phyloP scores from a whole-genome alignment of 2,329 filamentous ascomycete species.

The Neurospora sp. region DNA sequence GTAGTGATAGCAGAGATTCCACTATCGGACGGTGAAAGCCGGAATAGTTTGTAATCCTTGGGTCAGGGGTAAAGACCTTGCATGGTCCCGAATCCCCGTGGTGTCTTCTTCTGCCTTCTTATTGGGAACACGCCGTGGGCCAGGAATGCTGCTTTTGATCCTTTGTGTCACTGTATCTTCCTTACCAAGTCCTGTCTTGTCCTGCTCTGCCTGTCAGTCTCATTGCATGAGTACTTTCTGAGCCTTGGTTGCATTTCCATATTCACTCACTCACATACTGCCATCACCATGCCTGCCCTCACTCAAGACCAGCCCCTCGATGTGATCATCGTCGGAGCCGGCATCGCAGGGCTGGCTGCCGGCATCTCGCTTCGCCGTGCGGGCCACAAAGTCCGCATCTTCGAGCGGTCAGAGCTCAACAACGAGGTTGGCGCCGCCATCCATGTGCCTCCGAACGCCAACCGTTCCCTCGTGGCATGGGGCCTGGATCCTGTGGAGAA shows the following conservation, averaged over 20 bases:
- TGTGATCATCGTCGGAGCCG: conserved; percentile 26
- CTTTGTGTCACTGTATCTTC: not conserved
- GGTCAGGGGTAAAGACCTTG: not conserved
- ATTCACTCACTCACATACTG: not conserved
- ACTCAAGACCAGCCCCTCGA: conserved; percentile 11
- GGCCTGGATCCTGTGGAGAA: conserved; percentile 23
- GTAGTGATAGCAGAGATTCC: not conserved
- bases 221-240: not conserved
- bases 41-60: not conserved
- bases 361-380: conserved; percentile 25
- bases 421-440: conserved; percentile 30
- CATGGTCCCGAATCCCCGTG: not conserved
- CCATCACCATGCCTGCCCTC: not conserved
- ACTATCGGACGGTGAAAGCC: not conserved
- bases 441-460: conserved; percentile 28
- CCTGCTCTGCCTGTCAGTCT: not conserved
- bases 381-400: conserved; percentile 25
- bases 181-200: not conserved
- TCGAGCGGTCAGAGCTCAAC: conserved; percentile 27
- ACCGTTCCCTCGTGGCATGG: conserved; percentile 25
- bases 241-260: not conserved
- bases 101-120: not conserved
- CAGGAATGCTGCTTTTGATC: not conserved
- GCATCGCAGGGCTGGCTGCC: conserved; percentile 27
- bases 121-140: not conserved